Evolutionary conservation across 2,329 filamentous ascomycete genomes (phyloP).

Genomic region (Xylaria hypoxylon): DNA sequence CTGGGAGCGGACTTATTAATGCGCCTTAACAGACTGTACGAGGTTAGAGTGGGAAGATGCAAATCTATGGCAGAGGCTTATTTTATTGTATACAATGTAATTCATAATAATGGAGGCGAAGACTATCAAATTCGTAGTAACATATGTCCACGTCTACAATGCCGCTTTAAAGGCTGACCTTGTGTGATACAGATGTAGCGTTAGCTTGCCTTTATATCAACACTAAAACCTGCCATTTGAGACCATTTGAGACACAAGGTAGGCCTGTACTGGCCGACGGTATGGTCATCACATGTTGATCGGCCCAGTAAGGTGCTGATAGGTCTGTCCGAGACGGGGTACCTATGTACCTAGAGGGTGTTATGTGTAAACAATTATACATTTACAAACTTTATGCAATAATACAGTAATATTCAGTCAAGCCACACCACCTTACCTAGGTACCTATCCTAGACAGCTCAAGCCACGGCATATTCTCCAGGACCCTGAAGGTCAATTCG

Average conservation of each 20-base stretch:
- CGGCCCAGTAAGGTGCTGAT: neutral
- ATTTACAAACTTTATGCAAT: slow-evolving; percentile 10
- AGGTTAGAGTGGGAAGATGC: neutral
- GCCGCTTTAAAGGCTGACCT: neutral
- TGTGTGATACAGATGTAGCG: neutral
- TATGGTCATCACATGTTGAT: too few relatives aligned
- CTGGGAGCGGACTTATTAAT: slow-evolving; percentile 71
- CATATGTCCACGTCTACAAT: neutral
- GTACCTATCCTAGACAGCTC: neutral
- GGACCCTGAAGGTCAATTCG: neutral
- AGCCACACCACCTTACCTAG: slow-evolving; percentile 3
- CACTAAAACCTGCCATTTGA: too few relatives aligned
- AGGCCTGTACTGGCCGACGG: too few relatives aligned
- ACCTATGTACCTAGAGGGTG: too few relatives aligned
- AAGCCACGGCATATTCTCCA: slow-evolving; percentile 18
- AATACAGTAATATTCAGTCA: neutral
- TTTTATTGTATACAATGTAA: slow-evolving; percentile 12
- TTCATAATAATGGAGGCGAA: slow-evolving; percentile 22
- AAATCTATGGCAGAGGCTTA: neutral
- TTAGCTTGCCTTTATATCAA: too few relatives aligned
- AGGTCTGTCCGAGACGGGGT: slow-evolving; percentile 5
- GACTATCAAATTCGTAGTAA: neutral
- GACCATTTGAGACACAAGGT: too few relatives aligned
- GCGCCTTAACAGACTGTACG: neutral
- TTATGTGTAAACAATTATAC: slow-evolving; percentile 16